Percentiles rank a stretch among this genome's conserved stretches.
These are phyloP conservation scores for Begonia peltatifolia DNA, from an alignment of 306 rosid genomes.

Conservation along the genomic window DNA sequence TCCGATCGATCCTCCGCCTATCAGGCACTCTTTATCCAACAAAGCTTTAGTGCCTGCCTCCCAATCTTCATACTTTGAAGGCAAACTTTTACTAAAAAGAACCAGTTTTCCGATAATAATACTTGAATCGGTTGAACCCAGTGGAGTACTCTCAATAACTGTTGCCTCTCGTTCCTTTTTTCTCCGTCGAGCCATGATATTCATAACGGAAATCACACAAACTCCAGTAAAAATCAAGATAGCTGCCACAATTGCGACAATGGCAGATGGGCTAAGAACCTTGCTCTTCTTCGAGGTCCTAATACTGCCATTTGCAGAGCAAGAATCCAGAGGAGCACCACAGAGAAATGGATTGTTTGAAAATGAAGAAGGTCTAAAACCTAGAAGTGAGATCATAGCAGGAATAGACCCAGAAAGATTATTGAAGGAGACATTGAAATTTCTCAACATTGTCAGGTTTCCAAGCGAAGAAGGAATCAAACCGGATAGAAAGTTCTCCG, in stretches of 20 bases:
- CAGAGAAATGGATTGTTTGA: constrained; percentile 70
- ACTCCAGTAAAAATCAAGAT: constrained; percentile 76
- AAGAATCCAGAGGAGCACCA: constrained; percentile 70
- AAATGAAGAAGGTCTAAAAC: constrained; percentile 58
- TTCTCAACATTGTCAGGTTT: constrained; percentile 30
- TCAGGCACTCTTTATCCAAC: constrained; percentile 80
- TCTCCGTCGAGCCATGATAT: constrained; percentile 41
- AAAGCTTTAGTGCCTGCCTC: constrained; percentile 92
- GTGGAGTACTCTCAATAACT: constrained; percentile 82
- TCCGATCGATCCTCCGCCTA: constrained; percentile 89
- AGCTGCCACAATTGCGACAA: constrained; percentile 91
- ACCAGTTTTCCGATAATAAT: constrained; percentile 85
- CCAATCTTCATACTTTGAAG: constrained; percentile 98
- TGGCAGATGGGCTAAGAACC: constrained; percentile 57
- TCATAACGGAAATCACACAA: constrained; percentile 73
- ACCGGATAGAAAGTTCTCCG: constrained; percentile 62
- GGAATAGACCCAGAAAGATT: constrained; percentile 79
- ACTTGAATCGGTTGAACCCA: constrained; percentile 61
- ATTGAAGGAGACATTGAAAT: constrained; percentile 69
- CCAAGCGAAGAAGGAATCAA: constrained; percentile 66
- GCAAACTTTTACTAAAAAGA: constrained; percentile 91
- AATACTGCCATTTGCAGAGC: constrained; percentile 28
- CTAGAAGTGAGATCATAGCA: constrained; percentile 25
- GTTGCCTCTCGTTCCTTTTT: constrained; percentile 36
- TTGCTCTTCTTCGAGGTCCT: constrained; percentile 32